Evolutionary conservation across 768 basidiomycete genomes (phyloP).

Genomic region (Tubosaeta brunneosetosa): DNA sequence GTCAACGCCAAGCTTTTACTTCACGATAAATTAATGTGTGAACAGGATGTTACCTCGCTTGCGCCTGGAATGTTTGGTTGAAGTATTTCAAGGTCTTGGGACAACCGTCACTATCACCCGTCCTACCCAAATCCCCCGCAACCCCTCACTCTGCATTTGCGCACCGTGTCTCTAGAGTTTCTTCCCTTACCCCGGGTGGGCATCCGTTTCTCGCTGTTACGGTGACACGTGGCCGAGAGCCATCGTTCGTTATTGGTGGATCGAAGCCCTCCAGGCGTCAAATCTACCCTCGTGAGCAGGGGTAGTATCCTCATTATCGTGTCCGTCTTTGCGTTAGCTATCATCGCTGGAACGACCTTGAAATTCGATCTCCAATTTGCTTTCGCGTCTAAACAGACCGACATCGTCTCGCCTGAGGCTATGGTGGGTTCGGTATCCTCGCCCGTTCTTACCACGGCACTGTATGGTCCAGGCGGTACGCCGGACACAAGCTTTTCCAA

Average conservation of each 20-base stretch:
- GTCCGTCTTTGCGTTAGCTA: conserved; percentile 1
- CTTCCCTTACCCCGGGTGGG: no score
- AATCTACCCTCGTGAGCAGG: background rate
- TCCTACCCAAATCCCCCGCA: background rate
- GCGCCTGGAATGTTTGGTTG: background rate
- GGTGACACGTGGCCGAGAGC: conserved; percentile 15
- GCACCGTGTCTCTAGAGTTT: background rate
- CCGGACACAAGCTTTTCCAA: background rate
- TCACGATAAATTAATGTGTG: no score
- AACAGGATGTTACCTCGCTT: no score
- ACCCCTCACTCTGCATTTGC: background rate
- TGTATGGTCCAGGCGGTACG: background rate
- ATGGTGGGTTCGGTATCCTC: background rate
- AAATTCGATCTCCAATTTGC: conserved; percentile 8
- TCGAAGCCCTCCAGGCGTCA: conserved; percentile 2
- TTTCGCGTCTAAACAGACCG: conserved; percentile 5
- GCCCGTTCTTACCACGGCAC: background rate
- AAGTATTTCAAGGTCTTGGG: background rate
- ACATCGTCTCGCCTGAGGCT: conserved; percentile 1
- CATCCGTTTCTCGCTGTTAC: background rate
- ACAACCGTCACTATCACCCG: background rate
- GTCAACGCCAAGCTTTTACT: no score
- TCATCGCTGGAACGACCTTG: background rate
- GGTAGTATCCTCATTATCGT: conserved; percentile 5
- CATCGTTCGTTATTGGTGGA: conserved; percentile 8